A percentile compares a stretch with the other conserved stretches of the same genome.
These are phyloP conservation scores for Pichia sp. DNA, from an alignment of 1,139 yeast genomes.

Conservation along the genomic window DNA sequence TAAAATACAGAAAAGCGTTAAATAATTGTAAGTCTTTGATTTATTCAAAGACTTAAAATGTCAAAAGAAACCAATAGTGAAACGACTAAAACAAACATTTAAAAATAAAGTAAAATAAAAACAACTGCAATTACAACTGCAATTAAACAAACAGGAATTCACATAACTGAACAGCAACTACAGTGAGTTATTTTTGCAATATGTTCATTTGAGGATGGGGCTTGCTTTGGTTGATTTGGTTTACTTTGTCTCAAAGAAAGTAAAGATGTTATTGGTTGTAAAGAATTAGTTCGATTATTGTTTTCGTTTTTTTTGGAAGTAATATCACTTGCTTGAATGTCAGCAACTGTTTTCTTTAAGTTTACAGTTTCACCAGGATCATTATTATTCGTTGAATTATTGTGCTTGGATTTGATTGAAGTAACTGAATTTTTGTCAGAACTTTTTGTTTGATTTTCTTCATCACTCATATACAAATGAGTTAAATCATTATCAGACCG, in stretches of 20 bases:
- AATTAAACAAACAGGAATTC: too few relatives aligned
- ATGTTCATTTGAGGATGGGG: too few relatives aligned
- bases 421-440: neutral
- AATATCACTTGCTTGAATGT: neutral
- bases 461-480: constrained; percentile 9
- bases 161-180: too few relatives aligned
- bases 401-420: neutral
- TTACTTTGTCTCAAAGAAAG: neutral
- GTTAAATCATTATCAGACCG: constrained; percentile 12
- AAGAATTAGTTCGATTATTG: neutral
- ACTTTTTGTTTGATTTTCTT: constrained; percentile 1
- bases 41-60: too few relatives aligned
- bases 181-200: too few relatives aligned
- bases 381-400: neutral
- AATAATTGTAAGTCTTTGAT: too few relatives aligned
- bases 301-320: neutral
- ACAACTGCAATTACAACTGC: too few relatives aligned
- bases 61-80: too few relatives aligned
- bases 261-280: neutral
- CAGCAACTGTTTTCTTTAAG: neutral
- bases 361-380: neutral
- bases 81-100: too few relatives aligned
- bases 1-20: too few relatives aligned
- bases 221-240: neutral
- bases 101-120: too few relatives aligned